These are phyloP conservation scores for Vanrija humicola DNA, from an alignment of 1,284 basidiomycete species.

Conservation along the genomic window DNA sequence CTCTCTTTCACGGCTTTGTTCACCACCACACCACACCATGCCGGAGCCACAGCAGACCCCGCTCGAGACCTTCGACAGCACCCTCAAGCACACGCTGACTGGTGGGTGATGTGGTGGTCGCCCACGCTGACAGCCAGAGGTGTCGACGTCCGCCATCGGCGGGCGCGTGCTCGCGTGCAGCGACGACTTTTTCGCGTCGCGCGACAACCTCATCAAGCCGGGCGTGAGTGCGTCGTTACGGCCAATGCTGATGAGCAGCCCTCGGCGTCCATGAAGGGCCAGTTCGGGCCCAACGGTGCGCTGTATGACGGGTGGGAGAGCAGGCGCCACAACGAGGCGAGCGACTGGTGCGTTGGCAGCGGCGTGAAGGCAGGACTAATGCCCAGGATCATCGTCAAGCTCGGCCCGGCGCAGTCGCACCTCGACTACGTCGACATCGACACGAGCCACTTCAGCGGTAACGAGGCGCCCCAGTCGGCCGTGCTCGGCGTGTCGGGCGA, in stretches of 20 bases:
- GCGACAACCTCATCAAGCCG: constrained; percentile 75
- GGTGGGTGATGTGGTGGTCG: constrained; percentile 51
- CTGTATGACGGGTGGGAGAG: constrained; percentile 94
- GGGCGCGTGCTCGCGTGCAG: constrained; percentile 71
- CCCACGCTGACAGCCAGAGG: constrained; percentile 56
- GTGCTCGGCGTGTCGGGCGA: constrained; percentile 60
- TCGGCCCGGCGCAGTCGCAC: constrained; percentile 69
- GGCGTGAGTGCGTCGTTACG: constrained; percentile 55
- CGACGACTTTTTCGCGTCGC: constrained; percentile 94
- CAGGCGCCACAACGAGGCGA: constrained; percentile 74
- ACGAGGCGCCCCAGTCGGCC: constrained; percentile 81
- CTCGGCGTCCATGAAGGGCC: constrained; percentile 77
- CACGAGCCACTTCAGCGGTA: constrained; percentile 93
- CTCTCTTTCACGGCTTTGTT: neutral
- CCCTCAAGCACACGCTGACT: constrained; percentile 58
- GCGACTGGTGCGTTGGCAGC: constrained; percentile 70
- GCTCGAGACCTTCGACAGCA: constrained; percentile 57
- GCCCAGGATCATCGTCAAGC: constrained; percentile 77
- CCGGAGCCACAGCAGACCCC: constrained; percentile 40
- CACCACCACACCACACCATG: neutral
- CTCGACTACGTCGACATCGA: constrained; percentile 90
- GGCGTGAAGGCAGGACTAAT: no score
- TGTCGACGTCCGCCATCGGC: constrained; percentile 82
- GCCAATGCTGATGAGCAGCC: constrained; percentile 45
- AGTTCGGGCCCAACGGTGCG: constrained; percentile 93